phyloP scores from a whole-genome alignment of 345 rosid species.

The Eucalyptus rudis region DNA sequence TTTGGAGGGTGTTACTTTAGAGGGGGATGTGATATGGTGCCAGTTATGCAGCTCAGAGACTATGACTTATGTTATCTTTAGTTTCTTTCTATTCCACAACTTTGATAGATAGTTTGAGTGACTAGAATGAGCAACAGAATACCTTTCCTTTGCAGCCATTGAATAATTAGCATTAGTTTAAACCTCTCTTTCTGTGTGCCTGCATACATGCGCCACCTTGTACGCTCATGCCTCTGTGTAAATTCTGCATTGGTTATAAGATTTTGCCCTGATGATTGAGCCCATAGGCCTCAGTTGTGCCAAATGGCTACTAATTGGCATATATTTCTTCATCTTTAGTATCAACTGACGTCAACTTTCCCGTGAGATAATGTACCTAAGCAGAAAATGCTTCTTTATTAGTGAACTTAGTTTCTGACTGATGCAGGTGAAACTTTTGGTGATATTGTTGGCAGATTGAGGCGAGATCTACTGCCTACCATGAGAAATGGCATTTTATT shows the following conservation, averaged over 20 bases:
- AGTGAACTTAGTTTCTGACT: neutral
- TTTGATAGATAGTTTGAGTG: neutral
- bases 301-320: neutral
- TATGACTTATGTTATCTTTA: neutral
- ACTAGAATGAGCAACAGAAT: neutral
- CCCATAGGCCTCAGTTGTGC: neutral
- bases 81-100: neutral
- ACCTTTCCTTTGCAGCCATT: neutral
- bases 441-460: slow-evolving; percentile 48
- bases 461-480: slow-evolving; percentile 57
- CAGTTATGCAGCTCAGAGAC: neutral
- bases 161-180: neutral
- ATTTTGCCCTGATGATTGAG: neutral
- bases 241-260: neutral
- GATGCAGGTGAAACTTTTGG: slow-evolving; percentile 37
- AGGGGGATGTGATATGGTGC: neutral
- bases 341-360: neutral
- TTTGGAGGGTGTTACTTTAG: neutral
- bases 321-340: neutral
- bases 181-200: neutral
- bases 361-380: neutral
- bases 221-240: neutral
- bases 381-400: neutral
- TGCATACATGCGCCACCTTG: neutral
- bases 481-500: slow-evolving; percentile 35